These are phyloP conservation scores for Microcos paniculata DNA, from an alignment of 345 rosid genomes.

Conservation along the genomic window DNA sequence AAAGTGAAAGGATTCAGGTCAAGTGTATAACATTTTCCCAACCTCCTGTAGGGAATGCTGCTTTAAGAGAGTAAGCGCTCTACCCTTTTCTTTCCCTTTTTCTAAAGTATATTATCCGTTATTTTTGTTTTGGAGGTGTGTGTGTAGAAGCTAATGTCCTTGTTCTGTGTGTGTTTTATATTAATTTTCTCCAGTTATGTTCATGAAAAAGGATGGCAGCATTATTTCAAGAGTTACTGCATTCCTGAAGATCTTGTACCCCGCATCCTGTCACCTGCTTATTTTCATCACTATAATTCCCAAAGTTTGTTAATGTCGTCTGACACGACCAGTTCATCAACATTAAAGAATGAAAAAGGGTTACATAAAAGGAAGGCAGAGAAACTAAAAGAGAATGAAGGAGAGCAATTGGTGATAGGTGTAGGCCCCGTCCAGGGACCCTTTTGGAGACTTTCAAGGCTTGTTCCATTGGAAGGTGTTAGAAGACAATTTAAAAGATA, in stretches of 20 bases:
- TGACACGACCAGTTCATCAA: slow-evolving; percentile 36
- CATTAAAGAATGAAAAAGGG: slow-evolving; percentile 35
- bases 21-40: slow-evolving; percentile 96
- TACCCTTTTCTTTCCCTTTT: neutral
- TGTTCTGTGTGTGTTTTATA: neutral
- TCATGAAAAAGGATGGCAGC: slow-evolving; percentile 89
- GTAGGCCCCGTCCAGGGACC: slow-evolving; percentile 94
- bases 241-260: slow-evolving; percentile 98
- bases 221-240: slow-evolving; percentile 90
- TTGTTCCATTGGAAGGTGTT: slow-evolving; percentile 82
- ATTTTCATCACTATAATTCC: slow-evolving; percentile 88
- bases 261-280: slow-evolving; percentile 91
- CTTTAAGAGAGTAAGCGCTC: slow-evolving; percentile 80
- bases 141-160: slow-evolving; percentile 9
- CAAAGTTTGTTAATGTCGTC: slow-evolving; percentile 48
- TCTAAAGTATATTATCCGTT: slow-evolving; percentile 7
- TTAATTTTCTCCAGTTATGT: slow-evolving; percentile 56
- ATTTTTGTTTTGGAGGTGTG: neutral
- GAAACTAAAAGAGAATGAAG: slow-evolving; percentile 47
- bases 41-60: slow-evolving; percentile 96
- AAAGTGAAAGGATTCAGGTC: slow-evolving; percentile 61
- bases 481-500: slow-evolving; percentile 58
- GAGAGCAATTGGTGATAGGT: slow-evolving; percentile 82
- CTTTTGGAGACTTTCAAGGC: slow-evolving; percentile 90
- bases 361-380: slow-evolving; percentile 44